Evolutionary conservation across 805 yeast genomes (phyloP).

Genomic region (Yarrowia sp.): DNA sequence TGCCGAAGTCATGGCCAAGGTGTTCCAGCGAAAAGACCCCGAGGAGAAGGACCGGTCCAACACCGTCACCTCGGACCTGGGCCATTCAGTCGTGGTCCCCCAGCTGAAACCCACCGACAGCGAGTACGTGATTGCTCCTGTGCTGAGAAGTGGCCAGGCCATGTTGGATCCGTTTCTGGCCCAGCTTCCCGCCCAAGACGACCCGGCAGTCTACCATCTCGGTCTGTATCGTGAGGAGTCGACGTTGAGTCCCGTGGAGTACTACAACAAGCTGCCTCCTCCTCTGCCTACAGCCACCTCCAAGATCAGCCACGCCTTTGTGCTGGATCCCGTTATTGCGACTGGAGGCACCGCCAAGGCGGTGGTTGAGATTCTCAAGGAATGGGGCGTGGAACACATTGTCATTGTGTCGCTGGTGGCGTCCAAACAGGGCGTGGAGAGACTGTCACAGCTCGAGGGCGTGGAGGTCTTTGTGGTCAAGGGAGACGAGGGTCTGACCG

Average conservation of each 20-base stretch:
- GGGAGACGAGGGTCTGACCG: slow-evolving; percentile 45
- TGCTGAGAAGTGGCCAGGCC: slow-evolving; percentile 49
- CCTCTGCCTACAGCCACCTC: slow-evolving; percentile 26
- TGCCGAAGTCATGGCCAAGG: slow-evolving; percentile 44
- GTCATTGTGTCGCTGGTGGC: slow-evolving; percentile 46
- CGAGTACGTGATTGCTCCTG: slow-evolving; percentile 46
- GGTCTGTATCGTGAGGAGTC: slow-evolving; percentile 49
- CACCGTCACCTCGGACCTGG: slow-evolving; percentile 40
- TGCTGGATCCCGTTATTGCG: slow-evolving; percentile 50
- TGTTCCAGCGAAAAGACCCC: slow-evolving; percentile 40
- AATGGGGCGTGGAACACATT: slow-evolving; percentile 49
- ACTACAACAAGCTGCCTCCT: slow-evolving; percentile 49
- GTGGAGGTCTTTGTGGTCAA: slow-evolving; percentile 47
- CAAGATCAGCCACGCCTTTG: slow-evolving; percentile 45
- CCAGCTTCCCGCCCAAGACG: slow-evolving; percentile 46
- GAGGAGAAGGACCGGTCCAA: slow-evolving; percentile 19
- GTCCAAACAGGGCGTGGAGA: slow-evolving; percentile 44
- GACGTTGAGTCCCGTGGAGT: slow-evolving; percentile 48
- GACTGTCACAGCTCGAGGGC: slow-evolving; percentile 43
- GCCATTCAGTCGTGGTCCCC: slow-evolving; percentile 33
- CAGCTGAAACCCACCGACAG: slow-evolving; percentile 41
- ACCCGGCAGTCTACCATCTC: slow-evolving; percentile 47
- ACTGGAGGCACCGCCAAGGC: slow-evolving; percentile 52
- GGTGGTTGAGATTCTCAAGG: slow-evolving; percentile 48
- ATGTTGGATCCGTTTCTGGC: slow-evolving; percentile 48